These are phyloP conservation scores for Paracoccidioides lutzii DNA, from an alignment of 2,329 filamentous ascomycete species.

Conservation along the genomic window DNA sequence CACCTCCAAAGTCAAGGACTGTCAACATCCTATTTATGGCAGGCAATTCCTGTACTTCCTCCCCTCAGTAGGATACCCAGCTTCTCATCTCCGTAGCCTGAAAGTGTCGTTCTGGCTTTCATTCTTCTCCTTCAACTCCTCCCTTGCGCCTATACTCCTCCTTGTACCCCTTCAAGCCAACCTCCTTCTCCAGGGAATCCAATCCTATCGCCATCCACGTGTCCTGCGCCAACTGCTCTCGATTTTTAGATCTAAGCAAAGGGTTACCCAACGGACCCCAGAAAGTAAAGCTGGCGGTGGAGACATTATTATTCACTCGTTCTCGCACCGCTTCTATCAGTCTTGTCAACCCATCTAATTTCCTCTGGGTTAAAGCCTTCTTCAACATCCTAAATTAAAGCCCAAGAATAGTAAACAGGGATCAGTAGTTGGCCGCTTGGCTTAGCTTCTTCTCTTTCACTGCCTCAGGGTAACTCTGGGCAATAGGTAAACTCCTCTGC, in stretches of 20 bases:
- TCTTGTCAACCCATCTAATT: neutral
- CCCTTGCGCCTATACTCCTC: neutral
- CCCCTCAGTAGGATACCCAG: neutral
- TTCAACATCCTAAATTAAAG: too few relatives aligned
- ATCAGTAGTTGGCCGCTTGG: too few relatives aligned
- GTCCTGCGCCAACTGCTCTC: neutral
- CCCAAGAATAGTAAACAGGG: too few relatives aligned
- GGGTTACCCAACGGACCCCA: neutral
- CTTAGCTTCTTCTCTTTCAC: neutral
- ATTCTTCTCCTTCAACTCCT: neutral
- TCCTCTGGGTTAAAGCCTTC: neutral
- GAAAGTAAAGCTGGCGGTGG: neutral
- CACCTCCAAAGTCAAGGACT: neutral
- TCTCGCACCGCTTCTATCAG: neutral
- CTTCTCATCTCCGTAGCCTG: neutral
- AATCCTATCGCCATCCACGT: neutral
- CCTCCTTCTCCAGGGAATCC: neutral
- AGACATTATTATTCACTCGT: neutral
- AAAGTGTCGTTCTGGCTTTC: neutral
- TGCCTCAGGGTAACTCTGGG: neutral
- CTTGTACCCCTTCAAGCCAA: neutral
- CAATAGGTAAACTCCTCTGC: neutral
- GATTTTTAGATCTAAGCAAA: neutral
- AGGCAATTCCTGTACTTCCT: neutral
- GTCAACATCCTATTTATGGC: neutral